Evolutionary conservation across 352 stramenopile genomes (phyloP).

Genomic region (Phytophthora multivora): DNA sequence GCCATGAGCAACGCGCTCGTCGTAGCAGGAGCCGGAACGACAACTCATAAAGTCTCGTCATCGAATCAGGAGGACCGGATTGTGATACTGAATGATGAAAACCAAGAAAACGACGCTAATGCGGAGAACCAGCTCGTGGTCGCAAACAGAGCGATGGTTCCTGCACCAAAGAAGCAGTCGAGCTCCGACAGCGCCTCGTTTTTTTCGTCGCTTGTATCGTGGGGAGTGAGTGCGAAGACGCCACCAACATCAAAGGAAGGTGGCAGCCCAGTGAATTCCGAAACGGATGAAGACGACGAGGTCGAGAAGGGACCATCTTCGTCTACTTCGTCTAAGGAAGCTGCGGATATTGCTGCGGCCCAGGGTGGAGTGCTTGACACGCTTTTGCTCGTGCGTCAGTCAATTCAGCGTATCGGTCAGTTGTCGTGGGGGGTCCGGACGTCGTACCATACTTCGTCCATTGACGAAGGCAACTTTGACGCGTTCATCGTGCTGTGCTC

Average conservation of each 20-base stretch:
- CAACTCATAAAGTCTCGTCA: slow-evolving; percentile 23
- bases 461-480: slow-evolving; percentile 85
- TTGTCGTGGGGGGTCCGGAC: slow-evolving; percentile 84
- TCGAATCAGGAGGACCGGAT: slow-evolving; percentile 30
- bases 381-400: slow-evolving; percentile 81
- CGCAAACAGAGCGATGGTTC: slow-evolving; percentile 34
- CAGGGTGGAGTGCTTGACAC: slow-evolving; percentile 75
- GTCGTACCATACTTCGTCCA: slow-evolving; percentile 83
- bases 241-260: slow-evolving; percentile 27
- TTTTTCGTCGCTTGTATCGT: slow-evolving; percentile 64
- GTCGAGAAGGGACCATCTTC: slow-evolving; percentile 67
- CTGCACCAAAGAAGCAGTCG: slow-evolving; percentile 32
- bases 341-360: slow-evolving; percentile 55
- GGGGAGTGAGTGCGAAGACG: slow-evolving; percentile 64
- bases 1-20: slow-evolving; percentile 44
- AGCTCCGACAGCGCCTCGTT: slow-evolving; percentile 41
- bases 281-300: slow-evolving; percentile 79
- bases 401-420: slow-evolving; percentile 83
- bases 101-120: slow-evolving; percentile 37
- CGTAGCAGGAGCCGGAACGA: slow-evolving; percentile 21
- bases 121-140: slow-evolving; percentile 52
- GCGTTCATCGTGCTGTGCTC: slow-evolving; percentile 86
- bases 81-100: slow-evolving; percentile 42
- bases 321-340: slow-evolving; percentile 57
- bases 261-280: slow-evolving; percentile 70